phyloP scores from a whole-genome alignment of 176 grass and related monocot species.

The Oryza punctata region DNA sequence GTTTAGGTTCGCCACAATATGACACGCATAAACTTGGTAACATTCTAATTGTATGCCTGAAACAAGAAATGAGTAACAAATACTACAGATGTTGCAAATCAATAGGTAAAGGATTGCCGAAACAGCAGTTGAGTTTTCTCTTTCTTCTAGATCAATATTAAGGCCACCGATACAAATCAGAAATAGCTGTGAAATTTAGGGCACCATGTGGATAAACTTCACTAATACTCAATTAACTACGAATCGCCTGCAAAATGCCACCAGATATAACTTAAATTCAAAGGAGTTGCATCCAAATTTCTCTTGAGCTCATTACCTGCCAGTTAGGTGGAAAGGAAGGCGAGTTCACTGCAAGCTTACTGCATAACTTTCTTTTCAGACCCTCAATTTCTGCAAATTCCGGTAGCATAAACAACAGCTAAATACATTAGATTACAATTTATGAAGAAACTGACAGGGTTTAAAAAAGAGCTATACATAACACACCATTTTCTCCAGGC shows the following conservation, averaged over 20 bases:
- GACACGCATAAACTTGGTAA: not conserved
- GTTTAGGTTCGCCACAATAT: not conserved
- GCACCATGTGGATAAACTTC: not conserved
- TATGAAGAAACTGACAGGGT: not conserved
- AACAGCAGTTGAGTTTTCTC: not conserved
- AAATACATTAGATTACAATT: not conserved
- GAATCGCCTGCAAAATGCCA: not conserved
- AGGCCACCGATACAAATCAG: not conserved
- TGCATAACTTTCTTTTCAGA: constrained; percentile 88
- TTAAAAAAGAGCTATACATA: not conserved
- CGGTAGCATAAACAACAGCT: constrained; percentile 20
- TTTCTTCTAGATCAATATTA: not conserved
- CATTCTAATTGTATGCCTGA: not conserved
- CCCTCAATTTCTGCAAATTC: constrained; percentile 82
- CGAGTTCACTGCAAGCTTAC: constrained; percentile 89
- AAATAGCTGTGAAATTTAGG: not conserved
- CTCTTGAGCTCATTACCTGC: constrained; percentile 60
- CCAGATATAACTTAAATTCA: constrained; percentile 4
- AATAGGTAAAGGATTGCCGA: not conserved
- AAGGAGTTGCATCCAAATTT: not conserved
- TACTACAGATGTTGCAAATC: not conserved
- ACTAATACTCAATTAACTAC: not conserved
- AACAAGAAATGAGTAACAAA: not conserved
- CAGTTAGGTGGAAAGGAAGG: constrained; percentile 92
- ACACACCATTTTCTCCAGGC: constrained; percentile 91